Percentiles rank a stretch among this genome's conserved stretches.
These are phyloP conservation scores for Earliella scabrosa DNA, from an alignment of 1,284 basidiomycete genomes.

Conservation along the genomic window DNA sequence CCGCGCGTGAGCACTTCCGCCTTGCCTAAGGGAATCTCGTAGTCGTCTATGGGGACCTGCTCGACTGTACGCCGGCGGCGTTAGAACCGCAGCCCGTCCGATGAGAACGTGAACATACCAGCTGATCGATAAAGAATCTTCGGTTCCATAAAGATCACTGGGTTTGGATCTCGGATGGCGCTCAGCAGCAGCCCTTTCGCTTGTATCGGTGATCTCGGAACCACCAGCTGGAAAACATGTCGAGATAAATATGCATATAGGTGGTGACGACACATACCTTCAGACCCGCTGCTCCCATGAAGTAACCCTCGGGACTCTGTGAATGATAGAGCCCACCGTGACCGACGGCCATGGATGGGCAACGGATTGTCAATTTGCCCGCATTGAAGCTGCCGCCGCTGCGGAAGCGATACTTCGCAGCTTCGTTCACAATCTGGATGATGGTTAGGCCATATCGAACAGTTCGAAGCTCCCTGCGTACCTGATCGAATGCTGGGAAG, in stretches of 20 bases:
- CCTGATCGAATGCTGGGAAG: constrained; percentile 92
- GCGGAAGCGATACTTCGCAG: constrained; percentile 91
- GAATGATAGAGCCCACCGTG: constrained; percentile 95
- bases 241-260: too few species aligned
- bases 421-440: constrained; percentile 88
- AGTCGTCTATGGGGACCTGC: constrained; percentile 91
- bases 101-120: constrained; percentile 43
- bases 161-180: constrained; percentile 90
- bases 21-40: constrained; percentile 75
- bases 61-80: constrained; percentile 65
- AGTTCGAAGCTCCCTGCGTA: constrained; percentile 33
- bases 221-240: constrained; percentile 64
- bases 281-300: constrained; percentile 88
- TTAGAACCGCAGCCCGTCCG: constrained; percentile 1
- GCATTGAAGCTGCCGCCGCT: constrained; percentile 86
- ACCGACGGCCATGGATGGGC: constrained; percentile 90
- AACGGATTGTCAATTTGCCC: constrained; percentile 86
- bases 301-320: constrained; percentile 94
- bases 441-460: neutral
- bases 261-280: too few species aligned
- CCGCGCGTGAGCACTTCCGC: constrained; percentile 81
- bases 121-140: constrained; percentile 88
- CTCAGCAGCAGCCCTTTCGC: constrained; percentile 90
- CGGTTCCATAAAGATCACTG: constrained; percentile 94
- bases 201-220: constrained; percentile 92